Percentiles rank a stretch among this genome's conserved stretches.
phyloP scores from a whole-genome alignment of 208 protist species.

The Leishmania lainsoni region DNA sequence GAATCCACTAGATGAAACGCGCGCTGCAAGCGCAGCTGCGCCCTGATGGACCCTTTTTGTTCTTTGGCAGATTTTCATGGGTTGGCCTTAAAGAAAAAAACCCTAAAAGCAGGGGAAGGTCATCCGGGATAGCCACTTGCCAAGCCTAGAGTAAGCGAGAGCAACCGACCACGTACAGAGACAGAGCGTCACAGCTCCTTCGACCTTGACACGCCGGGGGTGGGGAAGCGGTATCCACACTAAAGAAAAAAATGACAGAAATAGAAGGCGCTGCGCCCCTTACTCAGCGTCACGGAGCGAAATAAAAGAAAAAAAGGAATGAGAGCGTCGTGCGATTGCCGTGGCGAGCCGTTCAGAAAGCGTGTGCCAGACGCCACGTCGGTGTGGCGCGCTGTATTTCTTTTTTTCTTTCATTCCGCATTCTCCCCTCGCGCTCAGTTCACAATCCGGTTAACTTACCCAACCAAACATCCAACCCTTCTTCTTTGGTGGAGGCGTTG shows the following conservation, averaged over 20 bases:
- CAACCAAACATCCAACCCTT: conserved; percentile 31
- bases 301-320: no score
- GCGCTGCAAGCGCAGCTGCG: no score
- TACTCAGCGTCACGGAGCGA: background rate
- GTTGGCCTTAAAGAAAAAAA: background rate
- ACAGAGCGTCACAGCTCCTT: background rate
- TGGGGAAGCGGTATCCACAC: background rate
- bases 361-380: background rate
- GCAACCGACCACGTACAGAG: background rate
- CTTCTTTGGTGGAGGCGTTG: conserved; percentile 6
- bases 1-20: no score
- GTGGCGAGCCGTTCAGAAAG: no score
- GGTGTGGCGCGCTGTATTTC: background rate
- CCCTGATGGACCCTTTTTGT: no score
- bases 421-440: background rate
- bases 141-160: background rate
- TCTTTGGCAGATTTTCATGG: no score
- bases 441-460: conserved; percentile 7
- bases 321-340: no score
- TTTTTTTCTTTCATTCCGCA: background rate
- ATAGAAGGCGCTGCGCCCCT: no score
- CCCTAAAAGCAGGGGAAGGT: background rate
- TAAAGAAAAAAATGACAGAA: no score
- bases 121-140: background rate
- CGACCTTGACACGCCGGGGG: background rate